A percentile compares a stretch with the other conserved stretches of the same genome.
Evolutionary conservation across 345 rosid genomes (phyloP).

Genomic region (Mercurialis annua): DNA sequence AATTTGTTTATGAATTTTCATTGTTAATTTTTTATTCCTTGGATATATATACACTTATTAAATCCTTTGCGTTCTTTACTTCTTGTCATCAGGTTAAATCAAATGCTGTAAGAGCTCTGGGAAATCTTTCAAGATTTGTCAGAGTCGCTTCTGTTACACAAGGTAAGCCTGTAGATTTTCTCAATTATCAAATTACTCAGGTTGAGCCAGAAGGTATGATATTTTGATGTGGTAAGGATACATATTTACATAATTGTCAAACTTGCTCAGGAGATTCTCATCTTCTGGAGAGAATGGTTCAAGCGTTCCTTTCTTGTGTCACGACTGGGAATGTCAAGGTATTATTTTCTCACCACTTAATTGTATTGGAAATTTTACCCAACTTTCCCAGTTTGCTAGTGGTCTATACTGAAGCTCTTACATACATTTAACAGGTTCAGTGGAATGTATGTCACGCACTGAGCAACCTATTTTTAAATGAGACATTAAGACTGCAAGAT

Average conservation of each 20-base stretch:
- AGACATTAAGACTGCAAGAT: slow-evolving; percentile 67
- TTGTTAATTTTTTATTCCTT: not conserved
- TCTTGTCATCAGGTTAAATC: slow-evolving; percentile 52
- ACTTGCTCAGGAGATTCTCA: slow-evolving; percentile 33
- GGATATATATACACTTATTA: too few relatives aligned
- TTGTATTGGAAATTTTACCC: not conserved
- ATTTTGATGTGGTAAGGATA: slow-evolving; percentile 16
- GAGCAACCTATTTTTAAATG: slow-evolving; percentile 77
- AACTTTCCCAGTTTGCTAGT: slow-evolving; percentile 11
- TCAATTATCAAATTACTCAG: slow-evolving; percentile 16
- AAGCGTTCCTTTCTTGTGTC: slow-evolving; percentile 92
- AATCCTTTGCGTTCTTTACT: slow-evolving; percentile 2
- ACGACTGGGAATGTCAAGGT: slow-evolving; percentile 98
- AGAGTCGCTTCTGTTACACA: slow-evolving; percentile 29
- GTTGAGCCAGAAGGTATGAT: slow-evolving; percentile 19
- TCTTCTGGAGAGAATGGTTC: slow-evolving; percentile 72
- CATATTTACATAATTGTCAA: slow-evolving; percentile 24
- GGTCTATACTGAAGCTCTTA: slow-evolving; percentile 15
- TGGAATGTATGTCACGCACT: slow-evolving; percentile 97
- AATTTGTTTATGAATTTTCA: not conserved
- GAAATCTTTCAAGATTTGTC: slow-evolving; percentile 68
- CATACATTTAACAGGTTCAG: slow-evolving; percentile 64
- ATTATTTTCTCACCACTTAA: slow-evolving; percentile 10
- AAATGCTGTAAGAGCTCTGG: slow-evolving; percentile 92
- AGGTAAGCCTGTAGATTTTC: slow-evolving; percentile 24